phyloP scores from a whole-genome alignment of 176 grass and related monocot genomes.

The Olyra latifolia region DNA sequence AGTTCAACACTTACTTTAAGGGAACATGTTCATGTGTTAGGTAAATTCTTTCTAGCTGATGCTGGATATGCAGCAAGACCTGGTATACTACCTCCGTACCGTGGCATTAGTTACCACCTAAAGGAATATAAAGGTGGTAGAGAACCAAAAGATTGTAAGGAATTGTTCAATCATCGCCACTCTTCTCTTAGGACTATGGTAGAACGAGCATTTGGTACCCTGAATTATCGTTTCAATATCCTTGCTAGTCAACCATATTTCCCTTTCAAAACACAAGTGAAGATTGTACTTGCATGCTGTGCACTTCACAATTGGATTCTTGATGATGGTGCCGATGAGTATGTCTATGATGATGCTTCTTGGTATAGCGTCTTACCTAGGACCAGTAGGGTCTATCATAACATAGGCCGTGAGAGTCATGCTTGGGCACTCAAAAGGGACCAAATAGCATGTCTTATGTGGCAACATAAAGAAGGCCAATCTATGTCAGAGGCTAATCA shows the following conservation, averaged over 20 bases:
- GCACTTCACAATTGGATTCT: constrained; percentile 1
- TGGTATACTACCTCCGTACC: background rate
- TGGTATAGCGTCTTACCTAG: no score
- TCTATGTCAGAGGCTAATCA: no score
- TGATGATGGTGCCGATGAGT: background rate
- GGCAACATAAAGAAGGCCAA: no score
- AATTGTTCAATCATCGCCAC: background rate
- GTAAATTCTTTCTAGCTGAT: background rate
- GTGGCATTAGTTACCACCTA: background rate
- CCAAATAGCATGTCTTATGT: no score
- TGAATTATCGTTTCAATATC: background rate
- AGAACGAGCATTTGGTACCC: background rate
- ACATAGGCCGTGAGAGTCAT: no score
- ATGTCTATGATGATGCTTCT: background rate
- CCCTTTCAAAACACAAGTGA: background rate
- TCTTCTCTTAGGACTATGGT: background rate
- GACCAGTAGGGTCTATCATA: no score
- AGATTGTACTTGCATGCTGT: constrained; percentile 1
- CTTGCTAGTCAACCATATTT: background rate
- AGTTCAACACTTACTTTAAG: no score
- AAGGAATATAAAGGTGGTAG: background rate
- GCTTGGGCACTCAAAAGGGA: no score
- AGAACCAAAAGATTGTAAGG: background rate
- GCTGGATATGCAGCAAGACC: background rate
- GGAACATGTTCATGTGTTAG: background rate